These are phyloP conservation scores for Chaetomidium leptoderma DNA, from an alignment of 495 filamentous ascomycete species.

Conservation along the genomic window DNA sequence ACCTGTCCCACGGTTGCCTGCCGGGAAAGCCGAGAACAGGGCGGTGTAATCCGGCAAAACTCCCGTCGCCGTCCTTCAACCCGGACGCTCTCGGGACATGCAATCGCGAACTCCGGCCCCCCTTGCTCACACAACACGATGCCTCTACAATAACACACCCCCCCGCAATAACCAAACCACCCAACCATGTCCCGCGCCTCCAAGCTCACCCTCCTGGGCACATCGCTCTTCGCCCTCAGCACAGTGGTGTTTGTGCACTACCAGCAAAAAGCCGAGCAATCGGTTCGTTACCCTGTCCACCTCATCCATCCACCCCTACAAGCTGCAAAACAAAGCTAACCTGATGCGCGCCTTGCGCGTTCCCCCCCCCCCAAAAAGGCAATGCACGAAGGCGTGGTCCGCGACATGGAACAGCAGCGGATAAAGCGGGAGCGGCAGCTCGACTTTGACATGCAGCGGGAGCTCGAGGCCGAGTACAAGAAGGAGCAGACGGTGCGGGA, in stretches of 20 bases:
- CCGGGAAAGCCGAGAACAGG: background rate
- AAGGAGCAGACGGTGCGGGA: slow-evolving; percentile 66
- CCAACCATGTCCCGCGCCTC: slow-evolving; percentile 80
- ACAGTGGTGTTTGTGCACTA: slow-evolving; percentile 87
- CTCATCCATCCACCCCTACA: background rate
- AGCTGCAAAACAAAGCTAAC: background rate
- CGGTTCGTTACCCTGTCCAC: slow-evolving; percentile 52
- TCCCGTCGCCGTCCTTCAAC: background rate
- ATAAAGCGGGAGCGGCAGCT: slow-evolving; percentile 81
- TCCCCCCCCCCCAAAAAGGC: no score
- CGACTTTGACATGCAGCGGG: slow-evolving; percentile 89
- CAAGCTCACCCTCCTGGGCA: slow-evolving; percentile 76
- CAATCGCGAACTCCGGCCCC: no score
- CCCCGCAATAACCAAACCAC: background rate
- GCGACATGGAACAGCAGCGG: slow-evolving; percentile 90
- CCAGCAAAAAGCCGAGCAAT: slow-evolving; percentile 79
- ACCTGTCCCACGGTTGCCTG: slow-evolving; percentile 11
- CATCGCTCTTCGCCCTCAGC: slow-evolving; percentile 66
- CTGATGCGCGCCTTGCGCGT: slow-evolving; percentile 49
- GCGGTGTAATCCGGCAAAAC: slow-evolving; percentile 19
- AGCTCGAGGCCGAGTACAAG: slow-evolving; percentile 81
- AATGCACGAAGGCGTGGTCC: slow-evolving; percentile 93
- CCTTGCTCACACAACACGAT: background rate
- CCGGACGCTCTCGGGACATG: background rate
- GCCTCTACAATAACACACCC: background rate